phyloP scores from a whole-genome alignment of 2,329 filamentous ascomycete genomes.

The Leptodontidium sp. region DNA sequence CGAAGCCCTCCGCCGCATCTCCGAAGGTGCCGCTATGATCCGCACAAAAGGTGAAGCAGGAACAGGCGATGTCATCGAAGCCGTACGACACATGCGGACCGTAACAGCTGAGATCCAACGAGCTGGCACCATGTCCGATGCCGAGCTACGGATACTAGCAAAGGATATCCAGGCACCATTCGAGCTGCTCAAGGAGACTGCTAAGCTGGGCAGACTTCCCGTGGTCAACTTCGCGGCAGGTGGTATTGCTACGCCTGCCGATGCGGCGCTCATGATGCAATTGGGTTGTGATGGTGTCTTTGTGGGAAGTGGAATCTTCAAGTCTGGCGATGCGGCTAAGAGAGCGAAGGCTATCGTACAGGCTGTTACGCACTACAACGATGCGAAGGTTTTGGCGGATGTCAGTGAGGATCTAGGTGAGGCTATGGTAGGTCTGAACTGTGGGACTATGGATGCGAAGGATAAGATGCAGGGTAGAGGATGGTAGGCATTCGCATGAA shows the following conservation, averaged over 20 bases:
- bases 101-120: conserved; percentile 83
- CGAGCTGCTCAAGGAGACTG: conserved; percentile 83
- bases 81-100: conserved; percentile 93
- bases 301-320: conserved; percentile 97
- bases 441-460: conserved; percentile 75
- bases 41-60: conserved; percentile 98
- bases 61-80: conserved; percentile 96
- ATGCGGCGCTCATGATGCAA: conserved; percentile 99
- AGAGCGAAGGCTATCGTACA: conserved; percentile 93
- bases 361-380: conserved; percentile 89
- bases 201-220: conserved; percentile 84
- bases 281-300: conserved; percentile 98
- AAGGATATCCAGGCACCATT: conserved; percentile 83
- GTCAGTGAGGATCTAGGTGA: conserved; percentile 91
- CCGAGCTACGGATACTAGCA: conserved; percentile 80
- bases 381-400: conserved; percentile 85
- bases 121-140: conserved; percentile 71
- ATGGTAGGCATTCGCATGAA: conserved; percentile 66
- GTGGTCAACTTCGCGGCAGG: conserved; percentile 98
- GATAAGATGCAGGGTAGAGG: conserved; percentile 88
- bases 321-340: conserved; percentile 89
- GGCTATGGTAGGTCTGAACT: conserved; percentile 97
- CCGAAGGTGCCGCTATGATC: conserved; percentile 98
- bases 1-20: conserved; percentile 89
- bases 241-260: conserved; percentile 98